Base-by-base conservation (phyloP, 805 yeast species). In the Starmerella apicola region DNA sequence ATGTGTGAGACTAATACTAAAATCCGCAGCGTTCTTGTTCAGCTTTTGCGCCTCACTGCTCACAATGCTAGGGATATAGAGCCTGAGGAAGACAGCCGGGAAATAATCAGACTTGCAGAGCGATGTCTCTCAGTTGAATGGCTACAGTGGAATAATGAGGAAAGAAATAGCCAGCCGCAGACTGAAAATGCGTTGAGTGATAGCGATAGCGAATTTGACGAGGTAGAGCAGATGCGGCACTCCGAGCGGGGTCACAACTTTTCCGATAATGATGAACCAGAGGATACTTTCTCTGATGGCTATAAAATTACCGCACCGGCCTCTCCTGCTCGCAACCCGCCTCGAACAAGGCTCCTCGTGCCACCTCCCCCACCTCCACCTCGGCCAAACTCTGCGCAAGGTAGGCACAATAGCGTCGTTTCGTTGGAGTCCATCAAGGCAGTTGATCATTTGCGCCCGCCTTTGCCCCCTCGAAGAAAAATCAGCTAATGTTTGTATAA, bases 21-120 rank as follows among this genome's bases (percentile, higher is more conserved):
- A 57, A 78, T 81, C 51, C 64, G 61, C 16, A 66, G 62, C 0
- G 78, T 73, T 37, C 52, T 86, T 5, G 47, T 59, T 5, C 67
- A 68, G 5, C 59, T 78, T 7, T 60, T 84, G 32, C 37, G 39
- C 15, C 18, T 38, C 9, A 44, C 43, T 12, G 21, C 43, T 13
- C 44, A 46, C 23, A 22, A 34, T 17, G 38, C 42, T 5, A 33
- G 24, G 13, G 32, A 34, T 23, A 39, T 44, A 9, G 29, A 24
- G n/a, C 5, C 25, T 6, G 36, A 19, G 5, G 18, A 23, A 4
- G 40, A 39, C 22, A 27, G 26, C 10, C 18, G 9, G 21, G 50
- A 48, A 20, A 37, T 45, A 10, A 16, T 8, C 12, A 45, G 51
- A n/a, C 42, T 48, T 10, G 39, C 51, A 8, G 37, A 41, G 24